These are phyloP conservation scores for Scytalidium lignicola DNA, from an alignment of 2,329 filamentous ascomycete species.

Conservation along the genomic window DNA sequence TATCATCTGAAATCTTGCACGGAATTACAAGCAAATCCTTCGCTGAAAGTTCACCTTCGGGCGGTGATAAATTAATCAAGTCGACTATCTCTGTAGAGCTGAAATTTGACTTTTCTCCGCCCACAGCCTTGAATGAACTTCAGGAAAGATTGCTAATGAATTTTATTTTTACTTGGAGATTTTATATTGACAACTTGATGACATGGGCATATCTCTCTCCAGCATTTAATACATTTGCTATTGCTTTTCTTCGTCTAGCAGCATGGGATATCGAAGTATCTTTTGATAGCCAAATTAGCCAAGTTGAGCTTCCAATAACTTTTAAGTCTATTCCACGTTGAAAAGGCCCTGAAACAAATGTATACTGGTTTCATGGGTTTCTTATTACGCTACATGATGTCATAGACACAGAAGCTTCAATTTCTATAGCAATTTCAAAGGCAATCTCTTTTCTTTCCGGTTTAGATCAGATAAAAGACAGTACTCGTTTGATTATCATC, in stretches of 20 bases:
- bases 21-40: too few species aligned
- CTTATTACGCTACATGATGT: conserved; percentile 7
- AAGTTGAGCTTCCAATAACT: too few species aligned
- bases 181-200: conserved; percentile 4
- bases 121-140: conserved; percentile 5
- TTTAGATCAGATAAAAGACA: conserved; percentile 4
- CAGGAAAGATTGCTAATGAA: conserved; percentile 8
- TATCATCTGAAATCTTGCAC: too few species aligned
- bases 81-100: too few species aligned
- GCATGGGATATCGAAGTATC: conserved; percentile 7
- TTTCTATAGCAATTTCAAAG: conserved; percentile 5
- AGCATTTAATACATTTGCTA: conserved; percentile 5
- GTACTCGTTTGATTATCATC: conserved; percentile 2
- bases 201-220: conserved; percentile 6
- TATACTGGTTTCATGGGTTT: conserved; percentile 9
- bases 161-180: conserved; percentile 8
- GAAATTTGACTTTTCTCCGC: too few species aligned
- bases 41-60: too few species aligned
- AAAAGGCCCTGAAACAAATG: conserved; percentile 6
- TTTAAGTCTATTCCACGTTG: conserved; percentile 1
- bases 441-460: conserved; percentile 4
- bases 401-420: conserved; percentile 6
- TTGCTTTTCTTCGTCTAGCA: conserved; percentile 6
- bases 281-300: conserved; percentile 8
- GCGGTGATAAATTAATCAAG: too few species aligned